A percentile compares a stretch with the other conserved stretches of the same genome.
These are phyloP conservation scores for Phycomyces nitens DNA, from an alignment of 192 early-diverging fungal genomes.

Conservation along the genomic window DNA sequence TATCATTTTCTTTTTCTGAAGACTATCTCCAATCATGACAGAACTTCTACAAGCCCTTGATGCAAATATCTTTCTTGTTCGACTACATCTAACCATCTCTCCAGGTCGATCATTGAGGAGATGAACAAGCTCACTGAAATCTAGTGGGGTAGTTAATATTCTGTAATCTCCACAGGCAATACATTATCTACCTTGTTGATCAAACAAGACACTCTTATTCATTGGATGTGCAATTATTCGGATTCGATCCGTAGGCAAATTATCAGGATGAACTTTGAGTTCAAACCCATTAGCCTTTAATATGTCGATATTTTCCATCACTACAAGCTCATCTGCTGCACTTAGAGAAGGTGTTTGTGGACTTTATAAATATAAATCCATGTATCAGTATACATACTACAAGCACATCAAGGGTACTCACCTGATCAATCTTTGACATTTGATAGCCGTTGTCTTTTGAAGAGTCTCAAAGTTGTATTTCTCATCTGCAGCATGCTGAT, in stretches of 20 bases:
- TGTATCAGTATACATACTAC: not conserved
- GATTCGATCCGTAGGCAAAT: slow-evolving; percentile 59
- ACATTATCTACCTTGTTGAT: slow-evolving; percentile 46
- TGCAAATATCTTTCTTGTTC: slow-evolving; percentile 74
- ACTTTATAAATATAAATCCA: slow-evolving; percentile 36
- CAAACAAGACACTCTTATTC: slow-evolving; percentile 72
- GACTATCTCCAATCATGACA: slow-evolving; percentile 87
- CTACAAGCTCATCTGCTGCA: slow-evolving; percentile 74
- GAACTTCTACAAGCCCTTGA: slow-evolving; percentile 87
- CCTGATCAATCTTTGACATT: slow-evolving; percentile 65
- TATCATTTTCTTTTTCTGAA: slow-evolving; percentile 69
- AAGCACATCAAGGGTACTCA: slow-evolving; percentile 22
- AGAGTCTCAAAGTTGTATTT: slow-evolving; percentile 94
- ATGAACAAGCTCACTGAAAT: slow-evolving; percentile 73
- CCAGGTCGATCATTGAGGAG: slow-evolving; percentile 46
- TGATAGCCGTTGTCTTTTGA: slow-evolving; percentile 58
- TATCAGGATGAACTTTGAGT: slow-evolving; percentile 56
- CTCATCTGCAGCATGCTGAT: slow-evolving; percentile 98
- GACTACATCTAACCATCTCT: slow-evolving; percentile 62
- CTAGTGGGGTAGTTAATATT: slow-evolving; percentile 22
- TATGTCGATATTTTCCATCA: slow-evolving; percentile 67
- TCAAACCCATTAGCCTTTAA: slow-evolving; percentile 83
- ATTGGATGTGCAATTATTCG: slow-evolving; percentile 69
- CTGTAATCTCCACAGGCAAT: not conserved
- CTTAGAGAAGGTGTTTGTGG: slow-evolving; percentile 69